These are phyloP conservation scores for Cicer bijugum DNA, from an alignment of 306 rosid genomes.

Conservation along the genomic window DNA sequence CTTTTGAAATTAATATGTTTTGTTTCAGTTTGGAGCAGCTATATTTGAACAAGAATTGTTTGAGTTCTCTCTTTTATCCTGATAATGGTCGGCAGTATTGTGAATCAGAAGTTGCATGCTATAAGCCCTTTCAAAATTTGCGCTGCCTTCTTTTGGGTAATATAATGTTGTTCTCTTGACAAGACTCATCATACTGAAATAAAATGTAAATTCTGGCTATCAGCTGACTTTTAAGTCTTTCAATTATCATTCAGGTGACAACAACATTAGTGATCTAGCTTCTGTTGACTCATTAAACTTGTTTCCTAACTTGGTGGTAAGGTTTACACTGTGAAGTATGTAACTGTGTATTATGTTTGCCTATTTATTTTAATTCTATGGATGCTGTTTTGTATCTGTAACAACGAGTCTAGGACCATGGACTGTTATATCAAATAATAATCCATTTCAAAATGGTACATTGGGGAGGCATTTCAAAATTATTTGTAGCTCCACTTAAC, in stretches of 20 bases:
- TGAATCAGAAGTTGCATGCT: constrained; percentile 49
- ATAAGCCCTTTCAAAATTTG: constrained; percentile 70
- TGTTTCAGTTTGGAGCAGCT: constrained; percentile 95
- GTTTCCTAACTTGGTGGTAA: constrained; percentile 83
- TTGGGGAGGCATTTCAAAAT: constrained; percentile 20
- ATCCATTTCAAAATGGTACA: constrained; percentile 20
- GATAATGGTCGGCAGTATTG: constrained; percentile 40
- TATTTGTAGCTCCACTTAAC: constrained; percentile 28
- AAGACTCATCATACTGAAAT: constrained; percentile 33
- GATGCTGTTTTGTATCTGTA: constrained; percentile 25
- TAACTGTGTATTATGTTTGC: constrained; percentile 32
- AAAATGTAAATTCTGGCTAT: constrained; percentile 32
- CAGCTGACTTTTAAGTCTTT: constrained; percentile 38
- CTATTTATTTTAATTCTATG: constrained; percentile 35
- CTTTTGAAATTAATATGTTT: constrained; percentile 43
- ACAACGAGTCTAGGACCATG: constrained; percentile 11
- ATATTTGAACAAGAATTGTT: constrained; percentile 79
- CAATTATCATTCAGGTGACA: constrained; percentile 67
- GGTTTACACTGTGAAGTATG: constrained; percentile 44
- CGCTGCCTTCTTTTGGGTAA: constrained; percentile 85
- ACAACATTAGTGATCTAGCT: constrained; percentile 68
- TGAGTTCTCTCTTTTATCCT: constrained; percentile 70
- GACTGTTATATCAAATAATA: constrained; percentile 27
- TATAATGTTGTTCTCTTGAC: constrained; percentile 40
- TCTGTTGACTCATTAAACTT: constrained; percentile 77